A percentile compares a stretch with the other conserved stretches of the same genome.
Evolutionary conservation across 768 basidiomycete species (phyloP).

Genomic region (Guyanaporus albipodus): DNA sequence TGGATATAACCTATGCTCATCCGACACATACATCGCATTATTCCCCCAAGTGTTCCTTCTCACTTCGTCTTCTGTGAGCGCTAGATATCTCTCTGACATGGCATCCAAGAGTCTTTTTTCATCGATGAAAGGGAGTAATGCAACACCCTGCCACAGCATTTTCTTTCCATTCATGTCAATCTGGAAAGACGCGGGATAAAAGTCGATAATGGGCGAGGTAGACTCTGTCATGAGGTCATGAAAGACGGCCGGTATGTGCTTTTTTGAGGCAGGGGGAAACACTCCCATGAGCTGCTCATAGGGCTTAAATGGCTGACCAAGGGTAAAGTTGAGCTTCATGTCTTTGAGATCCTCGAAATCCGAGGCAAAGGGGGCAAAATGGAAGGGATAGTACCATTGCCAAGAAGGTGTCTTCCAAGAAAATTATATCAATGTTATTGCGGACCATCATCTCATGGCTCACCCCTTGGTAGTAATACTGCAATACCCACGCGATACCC

Average conservation of each 20-base stretch:
- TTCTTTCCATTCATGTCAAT: conserved; percentile 99
- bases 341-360: conserved; percentile 81
- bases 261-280: conserved; percentile 84
- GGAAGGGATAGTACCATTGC: conserved; percentile 99
- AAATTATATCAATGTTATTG: conserved; percentile 18
- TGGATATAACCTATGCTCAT: conserved; percentile 83
- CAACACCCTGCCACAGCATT: conserved; percentile 99
- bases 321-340: conserved; percentile 75
- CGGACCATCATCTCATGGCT: conserved; percentile 20
- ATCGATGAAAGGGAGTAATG: conserved; percentile 94
- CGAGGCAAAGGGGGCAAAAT: conserved; percentile 96
- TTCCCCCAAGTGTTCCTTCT: conserved; percentile 82
- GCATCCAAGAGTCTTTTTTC: conserved; percentile 76
- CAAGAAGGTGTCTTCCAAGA: conserved; percentile 75
- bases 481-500: conserved; percentile 92
- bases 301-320: conserved; percentile 89
- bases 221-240: conserved; percentile 84
- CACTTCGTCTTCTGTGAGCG: conserved; percentile 78
- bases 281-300: conserved; percentile 99
- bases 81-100: conserved; percentile 62
- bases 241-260: conserved; percentile 84
- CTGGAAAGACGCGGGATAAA: conserved; percentile 88
- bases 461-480: conserved; percentile 99
- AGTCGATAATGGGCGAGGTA: conserved; percentile 91
- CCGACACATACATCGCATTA: conserved; percentile 76